Evolutionary conservation across 495 filamentous ascomycete genomes (phyloP), one percentile per base, ranked within the genome.

Genomic region (Annulohypoxylon nitens): DNA sequence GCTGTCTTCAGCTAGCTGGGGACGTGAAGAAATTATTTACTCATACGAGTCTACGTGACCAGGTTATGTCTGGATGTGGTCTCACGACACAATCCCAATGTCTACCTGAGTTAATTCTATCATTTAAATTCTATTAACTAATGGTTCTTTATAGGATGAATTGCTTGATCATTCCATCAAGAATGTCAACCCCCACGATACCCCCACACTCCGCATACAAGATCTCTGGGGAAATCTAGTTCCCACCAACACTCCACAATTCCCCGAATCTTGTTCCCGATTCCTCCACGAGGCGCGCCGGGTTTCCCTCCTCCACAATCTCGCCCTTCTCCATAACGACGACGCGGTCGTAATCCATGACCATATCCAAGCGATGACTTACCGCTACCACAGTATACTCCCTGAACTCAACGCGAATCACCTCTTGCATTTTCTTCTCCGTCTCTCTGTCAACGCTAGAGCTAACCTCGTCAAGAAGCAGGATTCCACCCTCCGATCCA

Each of bases 321-420:
- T 72, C 59, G 8, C 81, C 81, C 23, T 67, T 75, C 20, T 80
- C 81, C 84, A 86, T 83, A 0, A 86, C 79, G 1, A 85, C 76
- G 2, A 86, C 83, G 25, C 76, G 74, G 64, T 88, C 82, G 67
- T 84, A 84, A 47, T 82, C 79, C 78, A 85, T 81, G 4, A 86
- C 75, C 71, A 82, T 83, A 2, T 84, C 81, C 9, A 86, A 60
- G 63, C 82, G 81, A 74, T 88, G 84, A 12, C 79, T 83, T 5
- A 88, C 82, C 57, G 81, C 78, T 3, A 88, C 75, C 20, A 88
- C 78, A 0, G 86, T 88, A 36, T 85, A 84, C 11, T 71, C 78
- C 25, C 47, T 65, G 65, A 87, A 87, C 70, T 87, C 81, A 3
- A 47, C 53, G 16, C 68, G 53, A 30, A 87, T 84, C n/a, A 86